Base-by-base conservation (phyloP, 805 yeast genomes). In the Metschnikowia gelsemii region DNA sequence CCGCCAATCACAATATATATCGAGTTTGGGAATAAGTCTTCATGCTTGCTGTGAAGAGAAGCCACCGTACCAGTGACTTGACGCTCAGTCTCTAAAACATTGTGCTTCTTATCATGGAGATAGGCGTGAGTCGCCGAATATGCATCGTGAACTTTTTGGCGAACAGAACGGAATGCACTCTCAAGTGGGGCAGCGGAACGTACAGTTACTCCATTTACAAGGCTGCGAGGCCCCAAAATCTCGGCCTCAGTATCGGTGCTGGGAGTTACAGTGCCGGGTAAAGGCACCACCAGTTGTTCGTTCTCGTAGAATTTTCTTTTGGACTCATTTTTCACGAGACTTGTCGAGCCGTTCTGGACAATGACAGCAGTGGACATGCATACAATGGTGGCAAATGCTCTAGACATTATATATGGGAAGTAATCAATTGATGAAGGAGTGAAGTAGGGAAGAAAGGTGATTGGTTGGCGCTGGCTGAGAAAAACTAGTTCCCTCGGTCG, bases 1-100 rank as follows among this genome's bases (percentile, higher is more conserved):
- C 79, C 73, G 11, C 87, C 89, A 21, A 87, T 76, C 8, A 79
- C 57, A 28, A 88, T 71, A 58, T 86, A 88, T 22, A 86, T 62
- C 3, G 80, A 63, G 48, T 83, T 84, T 11, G 96, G 93, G 36
- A 84, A 70, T 37, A 87, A 62, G 35, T 79, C 85, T 64, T 88
- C 96, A 30, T 72, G 63, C 51, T 68, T 77, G 46, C 76, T 71
- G 59, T 82, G 88, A 50, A 88, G 71, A 12, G 71, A 70, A 20
- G 89, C 72, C 8, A 86, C 61, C 1, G 91, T 82, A 22, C 70
- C 59, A 7, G 86, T 75, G 37, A 85, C 79, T 42, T 73, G 66
- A 55, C 82, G 75, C 65, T 87, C 96, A 3, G 75, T 72, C 18
- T 65, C 61, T 52, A 80, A 75, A 51, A 78, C 82, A 35, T 68